A percentile compares a stretch with the other conserved stretches of the same genome.
Conservation (phyloP, 2,329 filamentous ascomycete species). For the Pseudofabraea citricarpa region DNA sequence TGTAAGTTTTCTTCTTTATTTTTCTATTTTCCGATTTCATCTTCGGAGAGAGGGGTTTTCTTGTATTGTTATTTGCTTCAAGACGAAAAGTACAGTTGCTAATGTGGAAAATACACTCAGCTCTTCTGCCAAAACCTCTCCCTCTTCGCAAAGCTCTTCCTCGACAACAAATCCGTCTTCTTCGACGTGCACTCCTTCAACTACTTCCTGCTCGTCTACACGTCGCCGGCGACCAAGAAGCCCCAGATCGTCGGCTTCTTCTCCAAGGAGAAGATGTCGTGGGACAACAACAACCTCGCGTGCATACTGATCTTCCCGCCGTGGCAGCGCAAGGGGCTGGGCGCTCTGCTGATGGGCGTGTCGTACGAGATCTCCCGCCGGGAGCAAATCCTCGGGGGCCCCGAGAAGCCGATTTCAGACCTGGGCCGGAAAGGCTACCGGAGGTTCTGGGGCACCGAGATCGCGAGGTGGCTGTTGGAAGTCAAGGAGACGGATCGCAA, state of each 20-base stretch:
- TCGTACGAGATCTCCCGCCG: conserved; percentile 87
- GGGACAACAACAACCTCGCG: conserved; percentile 97
- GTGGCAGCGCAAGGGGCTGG: conserved; percentile 87
- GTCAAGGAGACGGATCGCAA: conserved; percentile 17
- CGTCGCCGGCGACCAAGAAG: conserved; percentile 37
- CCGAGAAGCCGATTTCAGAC: conserved; percentile 88
- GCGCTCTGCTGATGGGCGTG: conserved; percentile 83
- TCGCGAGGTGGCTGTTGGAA: conserved; percentile 62
- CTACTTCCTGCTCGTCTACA: conserved; percentile 87
- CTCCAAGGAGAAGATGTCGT: conserved; percentile 97
- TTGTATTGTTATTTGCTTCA: neutral
- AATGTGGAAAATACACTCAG: conserved; percentile 30
- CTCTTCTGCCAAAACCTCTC: conserved; percentile 94
- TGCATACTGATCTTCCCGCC: conserved; percentile 96
- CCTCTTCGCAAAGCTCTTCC: conserved; percentile 93
- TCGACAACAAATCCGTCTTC: conserved; percentile 97
- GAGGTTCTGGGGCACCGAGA: conserved; percentile 80
- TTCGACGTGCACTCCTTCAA: conserved; percentile 94
- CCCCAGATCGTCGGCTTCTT: conserved; percentile 86
- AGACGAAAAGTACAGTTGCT: neutral
- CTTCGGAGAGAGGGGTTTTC: neutral
- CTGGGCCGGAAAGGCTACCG: conserved; percentile 78
- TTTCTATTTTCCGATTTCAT: neutral
- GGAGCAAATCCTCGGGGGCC: conserved; percentile 81
- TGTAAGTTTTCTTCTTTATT: conserved; percentile 34